These are phyloP conservation scores for Aspergillus amoenus DNA, from an alignment of 2,329 filamentous ascomycete species.

Conservation along the genomic window DNA sequence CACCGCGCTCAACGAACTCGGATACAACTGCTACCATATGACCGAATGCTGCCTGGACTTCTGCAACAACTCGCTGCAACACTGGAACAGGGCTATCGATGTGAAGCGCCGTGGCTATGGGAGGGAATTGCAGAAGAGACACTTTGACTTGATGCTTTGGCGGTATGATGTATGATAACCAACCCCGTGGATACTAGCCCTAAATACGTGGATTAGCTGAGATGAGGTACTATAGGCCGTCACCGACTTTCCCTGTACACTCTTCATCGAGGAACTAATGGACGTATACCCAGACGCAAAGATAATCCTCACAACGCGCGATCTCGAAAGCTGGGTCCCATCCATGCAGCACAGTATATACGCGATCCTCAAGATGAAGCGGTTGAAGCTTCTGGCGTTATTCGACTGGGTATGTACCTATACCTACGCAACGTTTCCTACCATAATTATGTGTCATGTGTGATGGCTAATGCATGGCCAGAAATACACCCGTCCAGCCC, in stretches of 20 bases:
- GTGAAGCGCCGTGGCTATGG: neutral
- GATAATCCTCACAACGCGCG: constrained; percentile 17
- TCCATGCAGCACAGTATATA: constrained; percentile 6
- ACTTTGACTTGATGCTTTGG: constrained; percentile 9
- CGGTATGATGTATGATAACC: constrained; percentile 1
- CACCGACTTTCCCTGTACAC: constrained; percentile 13
- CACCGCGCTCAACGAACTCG: neutral
- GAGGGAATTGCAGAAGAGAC: neutral
- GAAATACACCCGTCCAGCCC: neutral
- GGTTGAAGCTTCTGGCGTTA: neutral
- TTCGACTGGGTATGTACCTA: neutral
- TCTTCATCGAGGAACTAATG: constrained; percentile 20
- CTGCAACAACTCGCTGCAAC: neutral
- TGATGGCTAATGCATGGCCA: neutral
- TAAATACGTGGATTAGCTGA: neutral
- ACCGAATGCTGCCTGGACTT: neutral
- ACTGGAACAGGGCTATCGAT: neutral
- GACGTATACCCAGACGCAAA: constrained; percentile 21
- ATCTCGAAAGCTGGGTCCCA: constrained; percentile 3
- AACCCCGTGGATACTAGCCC: no score
- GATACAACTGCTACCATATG: constrained; percentile 4
- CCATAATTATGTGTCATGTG: no score
- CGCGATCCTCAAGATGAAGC: constrained; percentile 6
- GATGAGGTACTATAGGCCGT: constrained; percentile 5
- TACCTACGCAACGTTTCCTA: neutral